phyloP scores from a whole-genome alignment of 805 yeast species.

The Myxozyma neglecta region DNA sequence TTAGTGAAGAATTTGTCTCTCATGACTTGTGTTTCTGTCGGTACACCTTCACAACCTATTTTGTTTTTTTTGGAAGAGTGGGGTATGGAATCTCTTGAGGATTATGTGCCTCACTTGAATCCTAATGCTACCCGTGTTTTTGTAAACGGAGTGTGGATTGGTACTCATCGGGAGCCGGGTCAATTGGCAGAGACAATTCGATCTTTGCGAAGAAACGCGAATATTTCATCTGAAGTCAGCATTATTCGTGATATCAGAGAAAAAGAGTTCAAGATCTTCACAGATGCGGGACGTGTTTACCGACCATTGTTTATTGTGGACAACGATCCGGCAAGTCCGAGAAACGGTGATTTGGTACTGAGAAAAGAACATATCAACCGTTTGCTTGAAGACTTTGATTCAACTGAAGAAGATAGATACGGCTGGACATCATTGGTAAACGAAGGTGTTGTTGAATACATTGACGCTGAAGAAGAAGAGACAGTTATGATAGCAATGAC shows the following conservation, averaged over 20 bases:
- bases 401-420: conserved; percentile 55
- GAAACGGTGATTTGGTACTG: conserved; percentile 73
- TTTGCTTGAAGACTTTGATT: conserved; percentile 54
- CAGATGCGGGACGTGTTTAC: conserved; percentile 98
- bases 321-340: conserved; percentile 52
- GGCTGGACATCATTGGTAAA: conserved; percentile 84
- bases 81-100: conserved; percentile 99
- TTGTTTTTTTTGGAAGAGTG: conserved; percentile 92
- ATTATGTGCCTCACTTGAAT: conserved; percentile 87
- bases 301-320: conserved; percentile 95
- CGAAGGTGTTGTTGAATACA: conserved; percentile 90
- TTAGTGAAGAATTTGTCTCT: conserved; percentile 92
- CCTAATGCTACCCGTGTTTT: conserved; percentile 92
- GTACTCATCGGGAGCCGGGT: conserved; percentile 97
- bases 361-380: conserved; percentile 80
- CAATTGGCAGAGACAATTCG: conserved; percentile 86
- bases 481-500: conserved; percentile 98
- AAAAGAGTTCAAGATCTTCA: conserved; percentile 90
- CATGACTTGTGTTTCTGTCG: conserved; percentile 97
- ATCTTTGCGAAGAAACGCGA: conserved; percentile 89
- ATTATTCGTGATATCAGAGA: conserved; percentile 96
- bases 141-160: conserved; percentile 99
- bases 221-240: conserved; percentile 92
- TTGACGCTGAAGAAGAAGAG: conserved; percentile 99
- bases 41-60: conserved; percentile 95